Percentiles rank a stretch among this genome's conserved stretches.
phyloP scores from a whole-genome alignment of 345 rosid species.

The Eucalyptus guilfoylei region DNA sequence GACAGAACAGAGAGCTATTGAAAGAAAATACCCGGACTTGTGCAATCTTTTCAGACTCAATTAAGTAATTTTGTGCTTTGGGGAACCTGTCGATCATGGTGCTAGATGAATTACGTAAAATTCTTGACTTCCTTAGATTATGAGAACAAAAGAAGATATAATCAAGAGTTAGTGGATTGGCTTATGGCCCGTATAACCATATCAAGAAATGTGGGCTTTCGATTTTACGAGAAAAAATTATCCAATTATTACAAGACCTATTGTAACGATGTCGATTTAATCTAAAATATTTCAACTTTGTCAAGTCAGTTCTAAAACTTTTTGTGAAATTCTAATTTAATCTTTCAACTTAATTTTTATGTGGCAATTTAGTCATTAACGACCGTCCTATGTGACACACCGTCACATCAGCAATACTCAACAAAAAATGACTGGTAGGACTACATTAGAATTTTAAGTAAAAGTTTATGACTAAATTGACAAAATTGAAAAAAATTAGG shows the following conservation, averaged over 20 bases:
- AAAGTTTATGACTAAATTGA: accelerated
- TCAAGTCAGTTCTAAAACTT: neutral
- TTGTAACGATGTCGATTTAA: neutral
- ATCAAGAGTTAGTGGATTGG: neutral
- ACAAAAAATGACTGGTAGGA: neutral
- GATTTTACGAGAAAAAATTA: neutral
- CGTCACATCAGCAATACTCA: neutral
- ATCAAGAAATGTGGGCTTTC: neutral
- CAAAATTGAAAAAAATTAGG: neutral
- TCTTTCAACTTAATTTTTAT: neutral
- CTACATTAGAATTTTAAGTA: neutral
- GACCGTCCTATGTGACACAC: neutral
- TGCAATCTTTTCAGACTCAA: neutral
- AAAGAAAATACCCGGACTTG: neutral
- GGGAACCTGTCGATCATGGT: neutral
- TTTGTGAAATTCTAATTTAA: neutral
- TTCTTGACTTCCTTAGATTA: neutral
- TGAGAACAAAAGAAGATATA: neutral
- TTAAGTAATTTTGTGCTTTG: neutral
- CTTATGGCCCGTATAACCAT: neutral
- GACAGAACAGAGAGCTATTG: neutral
- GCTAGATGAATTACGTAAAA: neutral
- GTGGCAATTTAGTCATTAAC: neutral
- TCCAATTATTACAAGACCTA: neutral
- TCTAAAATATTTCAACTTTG: no score